Evolutionary conservation across 2,329 filamentous ascomycete species (phyloP), one percentile per base, ranked within the genome.

Genomic region (Xylaria sp.): DNA sequence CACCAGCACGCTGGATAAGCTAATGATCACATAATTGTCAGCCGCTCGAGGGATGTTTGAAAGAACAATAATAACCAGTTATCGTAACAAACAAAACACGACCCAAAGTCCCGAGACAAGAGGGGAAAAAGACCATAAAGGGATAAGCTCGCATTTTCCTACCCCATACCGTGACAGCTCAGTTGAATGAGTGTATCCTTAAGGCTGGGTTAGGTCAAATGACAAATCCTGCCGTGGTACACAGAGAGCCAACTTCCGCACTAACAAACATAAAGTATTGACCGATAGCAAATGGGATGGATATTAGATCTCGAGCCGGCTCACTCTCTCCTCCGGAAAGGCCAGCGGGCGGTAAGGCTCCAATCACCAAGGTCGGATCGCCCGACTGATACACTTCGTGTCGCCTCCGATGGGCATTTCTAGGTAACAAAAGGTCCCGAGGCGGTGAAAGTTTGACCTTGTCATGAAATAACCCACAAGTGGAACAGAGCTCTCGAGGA

Each of bases 201-300:
- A 36, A 63, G 46, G 39, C 28, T 46, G 41, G 28, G 46, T 43
- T 36, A n/a, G 20, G 56, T 67, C 58, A 70, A 58, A 66, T 67
- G 67, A 71, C 39, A 25, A 61, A 56, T n/a, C 23, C 33, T 23
- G 49, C 46, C 41, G 70, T 71, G 54, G 64, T 63, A 70, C 67
- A 62, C 25, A 25, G 61, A 57, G 55, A 41, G 59, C 52, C 46
- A 52, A 57, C 62, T 66, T 65, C 64, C 55, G 52, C 33, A 25
- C 55, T 65, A 51, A 23, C 41, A 18, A 52, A 52, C 33, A 20
- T 48, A 46, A 33, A 49, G 41, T 51, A 54, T 3, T 55, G 46
- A 63, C 68, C 62, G 62, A 62, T 66, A 51, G 51, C 59, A 60
- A 67, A 70, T 33, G 12, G 61, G 41, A 28, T 28, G 39, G 36